Evolutionary conservation across 148 eudicot species (phyloP).

Genomic region (Vaccinium myrtillus): DNA sequence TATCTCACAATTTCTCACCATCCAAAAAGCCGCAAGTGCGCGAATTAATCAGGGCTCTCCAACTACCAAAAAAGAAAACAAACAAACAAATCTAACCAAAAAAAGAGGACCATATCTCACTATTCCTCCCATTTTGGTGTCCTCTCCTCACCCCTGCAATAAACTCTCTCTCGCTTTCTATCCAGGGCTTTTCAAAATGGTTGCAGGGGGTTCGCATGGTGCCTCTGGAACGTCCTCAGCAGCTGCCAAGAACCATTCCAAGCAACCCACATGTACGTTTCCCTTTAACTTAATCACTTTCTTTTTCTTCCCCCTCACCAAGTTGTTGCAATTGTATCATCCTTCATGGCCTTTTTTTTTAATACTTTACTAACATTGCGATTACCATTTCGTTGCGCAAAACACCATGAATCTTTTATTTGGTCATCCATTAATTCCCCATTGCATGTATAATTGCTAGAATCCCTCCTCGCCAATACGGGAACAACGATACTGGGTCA

Average conservation of each 20-base stretch:
- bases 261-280: constrained; percentile 17
- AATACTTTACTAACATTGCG: not conserved
- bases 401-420: not conserved
- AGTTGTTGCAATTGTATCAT: not conserved
- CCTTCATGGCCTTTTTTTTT: not conserved
- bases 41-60: no score
- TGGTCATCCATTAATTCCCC: not conserved
- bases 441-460: not conserved
- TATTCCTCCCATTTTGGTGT: no score
- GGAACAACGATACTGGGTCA: not conserved
- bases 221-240: constrained; percentile 12
- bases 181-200: not conserved
- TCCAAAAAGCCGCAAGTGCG: no score
- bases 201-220: constrained; percentile 1
- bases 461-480: not conserved
- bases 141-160: no score
- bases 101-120: no score
- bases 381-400: not conserved
- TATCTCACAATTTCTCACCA: no score
- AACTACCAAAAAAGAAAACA: no score
- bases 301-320: not conserved
- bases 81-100: no score
- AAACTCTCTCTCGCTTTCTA: not conserved
- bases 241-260: constrained; percentile 12
- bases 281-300: not conserved